Evolutionary conservation across 1,284 basidiomycete species (phyloP), one percentile per base, ranked within the genome.

Genomic region (Leccinum huronense): DNA sequence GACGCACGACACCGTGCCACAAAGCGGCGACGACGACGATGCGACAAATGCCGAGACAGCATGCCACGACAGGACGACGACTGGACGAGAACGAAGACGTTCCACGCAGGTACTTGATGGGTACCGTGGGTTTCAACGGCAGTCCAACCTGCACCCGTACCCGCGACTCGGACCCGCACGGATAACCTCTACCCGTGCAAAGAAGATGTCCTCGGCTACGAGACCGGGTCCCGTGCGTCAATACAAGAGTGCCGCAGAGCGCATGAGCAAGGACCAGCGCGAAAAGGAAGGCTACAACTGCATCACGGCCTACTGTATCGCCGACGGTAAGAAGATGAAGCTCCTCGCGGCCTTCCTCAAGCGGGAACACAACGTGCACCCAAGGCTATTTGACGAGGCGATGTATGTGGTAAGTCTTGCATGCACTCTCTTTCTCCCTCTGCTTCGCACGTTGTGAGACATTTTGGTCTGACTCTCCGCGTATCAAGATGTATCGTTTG

Each of bases 311-410:
- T 97, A 96, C 75, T 95, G 91, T 67, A 84, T 96, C 6, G 92
- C 93, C 3, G 91, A 95, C 67, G 84, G 83, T 1, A 89, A 95
- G 74, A 88, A 87, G 70, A 89, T 93, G 84, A 94, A 93, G 74
- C 78, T 91, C 1, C 78, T 95, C 23, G 84, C 88, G 7, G 88
- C 89, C 6, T 97, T 96, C 72, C 75, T 97, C 73, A 95, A 95
- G 76, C 82, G 95, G 61, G 96, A 98, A 74, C 96, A 98, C 74
- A 96, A 95, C 61, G 94, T 97, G 10, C 83, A 85, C 1, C 94
- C 95, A 0, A 83, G 95, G 63, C 85, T 95, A 1, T 98, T 94
- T 72, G 95, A 98, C 74, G 95, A 98, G 76, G 95, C 95, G 3
- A 80, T 95, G 67, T 98, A 96, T 78, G 92, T 89, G 58, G 93